These are phyloP conservation scores for Brassica rapa DNA, from an alignment of 345 rosid species.

Conservation along the genomic window DNA sequence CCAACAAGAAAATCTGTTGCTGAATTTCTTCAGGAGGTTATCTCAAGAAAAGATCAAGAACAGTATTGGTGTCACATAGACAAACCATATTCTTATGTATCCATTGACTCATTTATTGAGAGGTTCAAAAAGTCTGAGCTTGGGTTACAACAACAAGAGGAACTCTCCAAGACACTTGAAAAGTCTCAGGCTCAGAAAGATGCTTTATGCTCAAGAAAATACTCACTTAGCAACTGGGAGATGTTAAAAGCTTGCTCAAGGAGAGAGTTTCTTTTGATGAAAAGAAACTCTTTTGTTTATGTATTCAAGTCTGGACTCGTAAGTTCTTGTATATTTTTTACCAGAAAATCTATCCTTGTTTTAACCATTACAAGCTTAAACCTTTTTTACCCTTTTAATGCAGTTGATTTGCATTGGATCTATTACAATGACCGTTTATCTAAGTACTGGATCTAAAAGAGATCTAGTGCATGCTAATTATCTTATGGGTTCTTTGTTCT, in stretches of 20 bases:
- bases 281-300: conserved; percentile 47
- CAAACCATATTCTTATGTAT: conserved; percentile 42
- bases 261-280: conserved; percentile 55
- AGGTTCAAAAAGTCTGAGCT: conserved; percentile 38
- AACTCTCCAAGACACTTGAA: conserved; percentile 38
- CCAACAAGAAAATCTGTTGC: conserved; percentile 87
- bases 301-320: conserved; percentile 49
- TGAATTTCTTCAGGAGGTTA: conserved; percentile 80
- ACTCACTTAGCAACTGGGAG: conserved; percentile 47
- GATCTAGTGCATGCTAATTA: conserved; percentile 44
- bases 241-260: conserved; percentile 49
- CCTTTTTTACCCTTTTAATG: neutral
- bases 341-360: conserved; percentile 2
- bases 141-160: conserved; percentile 37
- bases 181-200: conserved; percentile 30
- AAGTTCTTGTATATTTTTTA: neutral
- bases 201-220: conserved; percentile 39
- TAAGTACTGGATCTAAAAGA: conserved; percentile 38
- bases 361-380: neutral
- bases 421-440: conserved; percentile 45
- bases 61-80: conserved; percentile 47
- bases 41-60: conserved; percentile 54
- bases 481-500: conserved; percentile 46
- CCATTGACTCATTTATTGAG: conserved; percentile 40
- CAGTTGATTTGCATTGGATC: conserved; percentile 45